Base-by-base conservation (phyloP, 768 basidiomycete genomes). In the Rickenella mellea region DNA sequence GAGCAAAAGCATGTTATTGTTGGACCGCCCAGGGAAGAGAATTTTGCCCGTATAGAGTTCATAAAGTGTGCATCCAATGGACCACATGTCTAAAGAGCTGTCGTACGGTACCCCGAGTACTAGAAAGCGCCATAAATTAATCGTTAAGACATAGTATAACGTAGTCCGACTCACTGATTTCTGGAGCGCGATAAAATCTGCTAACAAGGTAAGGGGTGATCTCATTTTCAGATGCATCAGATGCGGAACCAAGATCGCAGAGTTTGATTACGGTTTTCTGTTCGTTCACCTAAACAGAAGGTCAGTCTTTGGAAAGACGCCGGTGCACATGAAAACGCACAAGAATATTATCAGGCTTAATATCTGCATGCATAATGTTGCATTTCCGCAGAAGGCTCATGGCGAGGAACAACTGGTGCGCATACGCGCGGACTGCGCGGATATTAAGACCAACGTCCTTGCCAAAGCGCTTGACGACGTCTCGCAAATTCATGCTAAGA, bases 171-270 rank as follows among this genome's bases (percentile, higher is more conserved):
- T 57, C 55, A 97, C 94, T 99, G 57, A 98, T 98, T 66, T 99
- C 96, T 2, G 96, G 96, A 2, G 94, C 94, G 32, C 96, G 87
- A 58, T 99, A 98, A 64, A 98, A 99, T 35, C 96, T 73, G 51
- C 88, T 91, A 46, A 97, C 96, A 42, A 99, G 80, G 62, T 99
- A 98, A 8, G 96, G 96, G 6, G 96, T 97, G 52, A 98, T 92
- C 26, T 96, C 96, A 59, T 90, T 91, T 61, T 97, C 94, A 6
- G 82, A 82, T 1, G 83, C 84, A 60, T 98, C 94, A 6, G 87
- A 86, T 1, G 96, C 96, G 2, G 91, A 94, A n/a, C 96, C 96
- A 25, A 99, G 66, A 62, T 99, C 96, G 55, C 93, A 98, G 2
- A 99, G 64, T 64, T 99, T 99, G 44, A 98, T 64, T 17, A 90